These are phyloP conservation scores for Phytophthora pinifolia DNA, from an alignment of 352 stramenopile genomes.

Conservation along the genomic window DNA sequence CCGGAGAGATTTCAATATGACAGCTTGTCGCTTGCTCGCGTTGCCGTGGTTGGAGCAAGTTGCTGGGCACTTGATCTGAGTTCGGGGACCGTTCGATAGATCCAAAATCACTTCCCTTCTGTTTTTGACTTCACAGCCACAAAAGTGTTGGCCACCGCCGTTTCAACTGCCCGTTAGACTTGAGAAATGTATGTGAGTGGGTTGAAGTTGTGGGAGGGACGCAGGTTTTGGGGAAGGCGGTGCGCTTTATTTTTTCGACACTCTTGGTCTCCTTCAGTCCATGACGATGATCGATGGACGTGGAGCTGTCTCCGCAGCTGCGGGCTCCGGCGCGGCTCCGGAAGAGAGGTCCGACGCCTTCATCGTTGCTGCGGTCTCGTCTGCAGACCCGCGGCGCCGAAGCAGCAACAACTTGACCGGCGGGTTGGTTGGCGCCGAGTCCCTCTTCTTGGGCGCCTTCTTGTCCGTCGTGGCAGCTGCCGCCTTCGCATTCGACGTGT, in stretches of 20 bases:
- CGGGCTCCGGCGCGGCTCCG: neutral
- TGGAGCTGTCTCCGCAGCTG: slow-evolving; percentile 6
- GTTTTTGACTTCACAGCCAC: slow-evolving; percentile 5
- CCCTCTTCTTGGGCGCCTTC: slow-evolving; percentile 20
- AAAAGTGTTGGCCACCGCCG: slow-evolving; percentile 16
- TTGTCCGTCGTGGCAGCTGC: slow-evolving; percentile 20
- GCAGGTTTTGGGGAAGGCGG: slow-evolving; percentile 1
- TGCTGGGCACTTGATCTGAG: slow-evolving; percentile 28
- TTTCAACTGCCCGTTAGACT: slow-evolving; percentile 7
- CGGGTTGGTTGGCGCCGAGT: slow-evolving; percentile 45
- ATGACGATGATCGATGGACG: neutral
- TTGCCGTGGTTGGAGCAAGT: neutral
- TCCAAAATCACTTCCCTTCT: slow-evolving; percentile 12
- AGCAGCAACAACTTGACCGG: slow-evolving; percentile 66
- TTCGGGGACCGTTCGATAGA: slow-evolving; percentile 23
- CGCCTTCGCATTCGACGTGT: slow-evolving; percentile 4
- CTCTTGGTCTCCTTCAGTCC: neutral
- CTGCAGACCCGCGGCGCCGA: slow-evolving; percentile 34
- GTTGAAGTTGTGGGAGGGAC: slow-evolving; percentile 19
- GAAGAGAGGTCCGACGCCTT: no score
- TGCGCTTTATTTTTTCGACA: slow-evolving; percentile 6
- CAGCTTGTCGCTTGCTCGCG: no score
- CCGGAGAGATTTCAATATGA: slow-evolving; percentile 7
- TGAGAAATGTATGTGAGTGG: neutral
- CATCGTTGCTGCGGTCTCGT: neutral